Evolutionary conservation across 345 rosid genomes (phyloP), one percentile per base, ranked within the genome.

Genomic region (Mercurialis annua): DNA sequence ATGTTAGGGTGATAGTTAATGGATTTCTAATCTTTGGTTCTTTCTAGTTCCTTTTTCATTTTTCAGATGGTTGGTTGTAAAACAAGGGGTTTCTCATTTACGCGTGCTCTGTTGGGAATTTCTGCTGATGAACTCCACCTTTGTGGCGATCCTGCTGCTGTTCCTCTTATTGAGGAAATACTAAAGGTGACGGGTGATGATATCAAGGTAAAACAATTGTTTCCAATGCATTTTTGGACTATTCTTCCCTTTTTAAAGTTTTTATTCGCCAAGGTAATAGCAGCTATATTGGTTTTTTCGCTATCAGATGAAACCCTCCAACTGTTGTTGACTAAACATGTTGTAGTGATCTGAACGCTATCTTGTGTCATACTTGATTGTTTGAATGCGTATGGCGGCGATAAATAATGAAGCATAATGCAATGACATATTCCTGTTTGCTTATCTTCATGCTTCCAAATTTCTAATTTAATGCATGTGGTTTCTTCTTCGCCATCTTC

Each of bases 131-230:
- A 93, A 77, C 85, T 92, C 69, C 98, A 92, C 78, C 86, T 92
- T 75, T 92, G 98, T 71, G 98, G 98, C 57, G 98, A 92, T 78
- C 76, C 96, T 42, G 97, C 97, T 63, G 89, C 85, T 0, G 92
- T 90, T 68, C 86, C 93, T 65, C 90, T 90, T 67, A 77, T 92
- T 81, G 78, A 87, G 76, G 89, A 88, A 73, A 88, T 92, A 53
- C 78, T 90, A 53, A 75, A 82, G 82, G 93, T 75, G 65, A 88
- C 98, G 46, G 92, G 85, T 29, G 98, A 92, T 78, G 79, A 81
- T 75, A 80, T 92, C 12, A 60, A 83, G 96, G 98, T 90, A 82
- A 48, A 58, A 52, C 43, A 61, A 51, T 73, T 36, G 31, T 49
- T 65, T 30, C 26, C 23, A 33, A 31, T 44, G 27, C 48, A 56